Evolutionary conservation across 306 rosid genomes (phyloP), one percentile per base, ranked within the genome.

Genomic region (Quercus robur): DNA sequence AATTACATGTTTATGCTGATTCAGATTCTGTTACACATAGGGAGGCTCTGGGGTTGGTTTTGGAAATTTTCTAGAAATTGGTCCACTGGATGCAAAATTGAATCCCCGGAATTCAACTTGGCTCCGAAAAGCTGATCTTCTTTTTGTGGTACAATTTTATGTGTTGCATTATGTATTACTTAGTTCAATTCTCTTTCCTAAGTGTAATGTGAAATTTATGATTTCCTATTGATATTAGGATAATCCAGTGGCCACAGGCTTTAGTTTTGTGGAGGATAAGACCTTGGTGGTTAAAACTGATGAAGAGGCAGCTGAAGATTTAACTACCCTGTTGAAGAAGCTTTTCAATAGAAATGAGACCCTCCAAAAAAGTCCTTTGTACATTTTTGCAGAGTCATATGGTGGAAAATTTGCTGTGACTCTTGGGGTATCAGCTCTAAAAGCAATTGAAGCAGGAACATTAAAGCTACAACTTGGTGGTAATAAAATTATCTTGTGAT

Each of bases 391-490:
- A 1, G 66, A 59, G 26, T 59, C 66, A 23, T 59, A 59, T 23
- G 66, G 66, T 59, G 66, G 66, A 59, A 59, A 59, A 11, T 59
- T 59, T 59, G 66, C 66, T 59, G 66, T 59, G 30, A 59, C 66
- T 59, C 66, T 59, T 10, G 66, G 26, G 26, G 2, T 59, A 59
- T 59, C 66, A 8, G 66, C 66, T 59, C 30, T 59, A 23, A 59
- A 59, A 11, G 66, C 30, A 21, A 59, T 59, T 9, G 66, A 59
- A n/a, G 66, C 66, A 59, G 31, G 66, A 23, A 13, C 23, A 59
- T 59, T 59, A 26, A 59, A 59, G 31, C 31, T 59, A 21, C 28
- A 59, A 23, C 66, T 59, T 59, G 66, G 66, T 0, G 66, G 66
- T 59, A 59, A 59, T 26, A 59, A 59, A 7, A 38, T 38, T 7